Conservation (phyloP, 768 basidiomycete species). For the Agaricus blazei region DNA sequence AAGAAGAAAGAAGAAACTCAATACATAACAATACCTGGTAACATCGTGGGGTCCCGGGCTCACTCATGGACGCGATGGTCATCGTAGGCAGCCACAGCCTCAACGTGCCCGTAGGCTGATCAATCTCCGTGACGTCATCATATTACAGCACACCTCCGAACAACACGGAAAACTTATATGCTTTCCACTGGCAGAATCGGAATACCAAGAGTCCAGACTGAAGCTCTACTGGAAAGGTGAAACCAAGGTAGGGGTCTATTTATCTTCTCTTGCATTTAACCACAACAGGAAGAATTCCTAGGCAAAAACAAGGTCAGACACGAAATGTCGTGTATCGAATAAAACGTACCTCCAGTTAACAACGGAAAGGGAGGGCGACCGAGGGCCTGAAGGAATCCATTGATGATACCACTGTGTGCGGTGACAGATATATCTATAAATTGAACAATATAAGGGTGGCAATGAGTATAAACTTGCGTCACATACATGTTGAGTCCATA, state of each 20-base stretch:
- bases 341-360: constrained; percentile 12
- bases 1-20: background rate
- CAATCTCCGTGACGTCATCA: constrained; percentile 1
- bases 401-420: constrained; percentile 15
- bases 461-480: background rate
- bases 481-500: constrained; percentile 41
- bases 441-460: too few species aligned
- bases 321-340: too few species aligned
- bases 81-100: background rate
- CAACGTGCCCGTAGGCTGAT: background rate
- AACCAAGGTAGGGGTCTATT: background rate
- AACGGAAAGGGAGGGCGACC: constrained; percentile 9
- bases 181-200: too few species aligned
- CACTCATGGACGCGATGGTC: background rate
- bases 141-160: background rate
- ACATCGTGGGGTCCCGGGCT: background rate
- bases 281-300: constrained; percentile 8
- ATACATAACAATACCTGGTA: background rate
- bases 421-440: constrained; percentile 13
- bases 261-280: constrained; percentile 2
- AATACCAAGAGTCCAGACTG: background rate
- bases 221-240: background rate
- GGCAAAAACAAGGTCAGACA: background rate
- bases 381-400: constrained; percentile 13
- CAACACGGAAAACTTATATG: too few species aligned